phyloP scores from a whole-genome alignment of 192 early-diverging fungal genomes.

The Powellomyces hirtus region DNA sequence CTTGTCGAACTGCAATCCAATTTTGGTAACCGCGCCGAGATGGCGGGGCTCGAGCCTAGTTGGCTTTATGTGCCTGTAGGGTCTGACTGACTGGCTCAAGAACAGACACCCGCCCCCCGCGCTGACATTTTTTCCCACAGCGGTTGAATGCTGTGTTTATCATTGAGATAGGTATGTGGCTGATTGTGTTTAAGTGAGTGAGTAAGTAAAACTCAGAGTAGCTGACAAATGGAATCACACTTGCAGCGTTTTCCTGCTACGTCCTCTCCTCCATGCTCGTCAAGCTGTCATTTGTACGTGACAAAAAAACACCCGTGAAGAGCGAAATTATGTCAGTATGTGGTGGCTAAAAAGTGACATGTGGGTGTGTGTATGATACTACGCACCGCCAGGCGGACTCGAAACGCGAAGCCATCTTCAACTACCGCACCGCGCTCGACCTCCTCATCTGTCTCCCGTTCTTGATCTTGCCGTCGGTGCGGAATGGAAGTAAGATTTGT shows the following conservation, averaged over 20 bases:
- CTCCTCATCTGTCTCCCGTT: conserved; percentile 54
- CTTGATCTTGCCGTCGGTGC: conserved; percentile 31
- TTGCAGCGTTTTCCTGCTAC: too few species aligned
- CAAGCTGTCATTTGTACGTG: too few species aligned
- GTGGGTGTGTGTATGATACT: too few species aligned
- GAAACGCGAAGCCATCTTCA: conserved; percentile 7
- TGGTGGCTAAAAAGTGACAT: too few species aligned
- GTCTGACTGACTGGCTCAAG: too few species aligned
- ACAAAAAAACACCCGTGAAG: too few species aligned
- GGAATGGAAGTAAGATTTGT: conserved; percentile 26
- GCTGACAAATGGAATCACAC: too few species aligned
- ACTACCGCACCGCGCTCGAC: conserved; percentile 38
- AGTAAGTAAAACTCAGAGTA: too few species aligned
- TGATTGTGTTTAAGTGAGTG: too few species aligned
- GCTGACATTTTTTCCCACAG: conserved; percentile 27
- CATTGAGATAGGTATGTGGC: background rate
- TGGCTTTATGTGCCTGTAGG: conserved; percentile 55
- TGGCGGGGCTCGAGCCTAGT: conserved; percentile 33
- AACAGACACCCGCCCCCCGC: too few species aligned
- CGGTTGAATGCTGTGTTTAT: background rate
- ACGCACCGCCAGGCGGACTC: conserved; percentile 12
- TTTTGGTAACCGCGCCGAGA: conserved; percentile 18
- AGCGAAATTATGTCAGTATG: too few species aligned
- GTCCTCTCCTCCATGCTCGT: too few species aligned
- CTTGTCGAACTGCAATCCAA: conserved; percentile 54